Evolutionary conservation across 164 flowering plant genomes (phyloP).

Genomic region (Vitis amurensis): DNA sequence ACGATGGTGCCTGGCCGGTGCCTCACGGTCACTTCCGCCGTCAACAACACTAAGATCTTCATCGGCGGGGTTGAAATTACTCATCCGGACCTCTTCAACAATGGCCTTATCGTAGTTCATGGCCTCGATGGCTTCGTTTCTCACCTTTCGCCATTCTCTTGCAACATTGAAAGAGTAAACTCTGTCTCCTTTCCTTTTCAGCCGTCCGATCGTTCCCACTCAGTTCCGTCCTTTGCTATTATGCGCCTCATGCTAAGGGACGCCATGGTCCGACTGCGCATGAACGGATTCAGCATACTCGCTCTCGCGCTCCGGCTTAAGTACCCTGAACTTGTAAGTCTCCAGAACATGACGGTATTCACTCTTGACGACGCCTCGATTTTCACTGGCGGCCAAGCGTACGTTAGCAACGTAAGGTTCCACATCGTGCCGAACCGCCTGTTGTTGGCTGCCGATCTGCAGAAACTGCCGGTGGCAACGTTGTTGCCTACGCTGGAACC

Average conservation of each 20-base stretch:
- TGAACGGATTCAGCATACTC: conserved; percentile 43
- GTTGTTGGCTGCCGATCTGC: conserved; percentile 41
- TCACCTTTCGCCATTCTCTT: conserved; percentile 56
- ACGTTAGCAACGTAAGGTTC: conserved; percentile 42
- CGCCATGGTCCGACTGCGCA: conserved; percentile 46
- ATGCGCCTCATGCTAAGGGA: conserved; percentile 53
- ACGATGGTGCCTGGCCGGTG: conserved; percentile 59
- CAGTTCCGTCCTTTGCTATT: conserved; percentile 13
- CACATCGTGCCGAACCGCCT: conserved; percentile 52
- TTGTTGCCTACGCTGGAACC: conserved; percentile 36
- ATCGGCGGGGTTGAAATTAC: conserved; percentile 56
- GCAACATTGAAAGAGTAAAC: conserved; percentile 38
- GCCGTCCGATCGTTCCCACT: background rate
- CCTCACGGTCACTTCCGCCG: conserved; percentile 49
- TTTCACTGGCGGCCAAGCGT: conserved; percentile 45
- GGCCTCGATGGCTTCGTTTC: conserved; percentile 54
- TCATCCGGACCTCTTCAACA: conserved; percentile 59
- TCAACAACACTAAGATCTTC: conserved; percentile 29
- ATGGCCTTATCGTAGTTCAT: conserved; percentile 52
- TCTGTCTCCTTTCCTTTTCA: conserved; percentile 26
- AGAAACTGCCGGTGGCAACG: conserved; percentile 38
- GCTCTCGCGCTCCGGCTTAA: conserved; percentile 47
- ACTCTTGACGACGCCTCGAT: conserved; percentile 46
- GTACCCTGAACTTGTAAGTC: conserved; percentile 40
- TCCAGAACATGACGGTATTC: conserved; percentile 49